Evolutionary conservation across 1,284 basidiomycete genomes (phyloP), one percentile per base, ranked within the genome.

Genomic region (Ustilago cynodontis): DNA sequence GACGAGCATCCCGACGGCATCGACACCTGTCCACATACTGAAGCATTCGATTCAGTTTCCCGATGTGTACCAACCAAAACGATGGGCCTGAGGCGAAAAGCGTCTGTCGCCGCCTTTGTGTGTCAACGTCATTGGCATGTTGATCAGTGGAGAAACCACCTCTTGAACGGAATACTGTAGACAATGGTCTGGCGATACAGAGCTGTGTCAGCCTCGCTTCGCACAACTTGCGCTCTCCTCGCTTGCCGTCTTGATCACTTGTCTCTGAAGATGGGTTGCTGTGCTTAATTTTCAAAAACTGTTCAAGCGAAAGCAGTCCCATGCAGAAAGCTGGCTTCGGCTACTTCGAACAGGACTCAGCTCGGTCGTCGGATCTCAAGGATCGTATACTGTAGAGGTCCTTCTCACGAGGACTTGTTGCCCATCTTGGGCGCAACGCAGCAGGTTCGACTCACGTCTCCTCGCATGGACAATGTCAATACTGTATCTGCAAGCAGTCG

Each of bases 391-490:
- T 11, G n/a, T n/a, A n/a, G n/a, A n/a, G n/a, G n/a, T 16, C 11
- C 16, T 16, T 16, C 37, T 39, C 6, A 16, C 37, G 18, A 39
- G 37, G 37, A 16, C 14, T 1, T 22, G 9, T 47, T 47, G n/a
- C n/a, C n/a, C n/a, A n/a, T 33, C 31, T 6, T 6, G 24, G 24
- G 16, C 26, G 24, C 24, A 28, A 49, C 14, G 26, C 16, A 49
- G 14, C 24, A 49, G 18, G 11, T 45, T 45, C 43, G 16, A 45
- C 18, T 11, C 43, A 45, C 28, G 24, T 51, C 49, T 53, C 51
- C 51, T 53, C 29, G 31, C 51, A 53, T 53, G 20, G 51, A 28
- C 47, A 49, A 49, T 49, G 51, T 31, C 29, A 53, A 53, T 18
- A n/a, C n/a, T n/a, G n/a, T n/a, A 22, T 31, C 51, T 53, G 51